Percentiles rank a stretch among this genome's conserved stretches.
Evolutionary conservation across 257 asterid species (phyloP).

Genomic region (Mitragyna speciosa): DNA sequence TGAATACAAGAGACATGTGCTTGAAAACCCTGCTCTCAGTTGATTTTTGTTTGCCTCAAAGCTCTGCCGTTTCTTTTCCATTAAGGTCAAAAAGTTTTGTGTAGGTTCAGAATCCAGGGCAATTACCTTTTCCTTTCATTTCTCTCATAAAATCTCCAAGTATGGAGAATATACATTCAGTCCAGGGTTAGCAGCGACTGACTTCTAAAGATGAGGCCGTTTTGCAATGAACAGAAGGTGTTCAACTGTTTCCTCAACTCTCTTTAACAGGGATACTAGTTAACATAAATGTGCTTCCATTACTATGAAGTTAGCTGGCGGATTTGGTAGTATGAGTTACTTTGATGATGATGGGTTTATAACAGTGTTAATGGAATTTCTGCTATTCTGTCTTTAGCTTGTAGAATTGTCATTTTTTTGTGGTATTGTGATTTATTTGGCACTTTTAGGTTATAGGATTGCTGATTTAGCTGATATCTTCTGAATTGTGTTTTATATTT

Average conservation of each 20-base stretch:
- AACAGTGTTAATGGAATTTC: background rate
- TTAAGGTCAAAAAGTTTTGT: background rate
- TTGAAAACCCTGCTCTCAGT: background rate
- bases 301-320: background rate
- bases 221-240: background rate
- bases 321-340: background rate
- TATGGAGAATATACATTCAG: background rate
- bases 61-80: background rate
- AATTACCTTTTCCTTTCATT: background rate
- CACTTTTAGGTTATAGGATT: background rate
- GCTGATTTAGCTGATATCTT: background rate
- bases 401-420: background rate
- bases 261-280: background rate
- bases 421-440: background rate
- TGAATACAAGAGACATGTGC: background rate
- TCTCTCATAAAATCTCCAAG: background rate
- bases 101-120: slow-evolving; percentile 1
- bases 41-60: background rate
- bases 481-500: background rate
- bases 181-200: background rate
- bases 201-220: background rate
- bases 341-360: background rate
- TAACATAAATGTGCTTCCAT: background rate
- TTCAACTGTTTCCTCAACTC: background rate
- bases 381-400: background rate